Base-by-base conservation (phyloP, 78 protist genomes). In the Isochrysis galbana region DNA sequence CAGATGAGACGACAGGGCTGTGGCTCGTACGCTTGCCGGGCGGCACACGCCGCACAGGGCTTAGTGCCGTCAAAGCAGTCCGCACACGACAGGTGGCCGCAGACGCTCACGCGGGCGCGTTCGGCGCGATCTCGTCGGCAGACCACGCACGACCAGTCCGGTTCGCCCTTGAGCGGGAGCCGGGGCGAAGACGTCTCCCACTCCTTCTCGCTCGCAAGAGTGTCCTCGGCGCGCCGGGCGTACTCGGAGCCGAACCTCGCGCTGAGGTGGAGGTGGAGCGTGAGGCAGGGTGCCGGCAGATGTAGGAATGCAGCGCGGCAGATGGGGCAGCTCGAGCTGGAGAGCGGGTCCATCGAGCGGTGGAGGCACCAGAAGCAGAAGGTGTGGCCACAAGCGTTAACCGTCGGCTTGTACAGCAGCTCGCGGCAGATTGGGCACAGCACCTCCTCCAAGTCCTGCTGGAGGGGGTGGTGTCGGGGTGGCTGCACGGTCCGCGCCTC, bases 341-440 rank as follows among this genome's bases (percentile, higher is more conserved):
- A 25, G 74, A 67, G 26, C 34, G 34, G 39, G 74, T 23, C 26
- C 74, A 67, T 67, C 74, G 74, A 10, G 25, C 25, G 74, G 25
- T 67, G 74, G 74, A 67, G 11, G 74, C 74, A 67, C 74, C 74
- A 67, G 74, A 67, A 67, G 74, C 74, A 67, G 25, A 67, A 67
- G 10, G 74, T 23, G 74, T 67, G 74, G 74, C 74, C 74, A n/a
- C 74, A 67, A 25, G 74, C 11, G 74, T 67, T 67, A 4, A 67
- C 74, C 5, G 26, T 67, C 74, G 74, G 74, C 74, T 67, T 67
- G 74, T 67, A 23, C 34, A 67, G 74, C 34, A 67, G 17, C 74
- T 67, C 74, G 26, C 26, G 74, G 74, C 74, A 67, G 74, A 67
- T 67, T 67, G 74, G 74, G 74, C 74, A 67, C 34, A n/a, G 10